These are phyloP conservation scores for Helianthus tuberosus DNA, from an alignment of 129 eudicot species.

Conservation along the genomic window DNA sequence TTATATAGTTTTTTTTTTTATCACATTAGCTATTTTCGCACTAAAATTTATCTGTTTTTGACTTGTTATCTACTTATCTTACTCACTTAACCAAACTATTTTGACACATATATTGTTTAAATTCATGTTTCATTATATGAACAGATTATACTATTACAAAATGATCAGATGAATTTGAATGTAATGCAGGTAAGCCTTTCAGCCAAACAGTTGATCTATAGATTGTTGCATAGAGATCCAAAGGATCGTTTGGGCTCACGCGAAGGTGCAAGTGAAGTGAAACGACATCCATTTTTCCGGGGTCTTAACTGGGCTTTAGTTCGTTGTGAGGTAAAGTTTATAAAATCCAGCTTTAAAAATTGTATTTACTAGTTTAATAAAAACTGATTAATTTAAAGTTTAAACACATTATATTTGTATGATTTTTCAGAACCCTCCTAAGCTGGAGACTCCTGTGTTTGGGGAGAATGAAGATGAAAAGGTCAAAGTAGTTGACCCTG, in stretches of 20 bases:
- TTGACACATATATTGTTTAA: not conserved
- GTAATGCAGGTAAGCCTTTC: slow-evolving; percentile 77
- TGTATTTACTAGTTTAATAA: not conserved
- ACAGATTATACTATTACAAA: no score
- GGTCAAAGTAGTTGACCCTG: slow-evolving; percentile 60
- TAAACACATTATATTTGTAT: slow-evolving; percentile 10
- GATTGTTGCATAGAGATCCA: slow-evolving; percentile 92
- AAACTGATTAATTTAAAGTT: not conserved
- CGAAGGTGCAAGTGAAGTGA: slow-evolving; percentile 94
- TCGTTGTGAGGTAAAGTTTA: slow-evolving; percentile 74
- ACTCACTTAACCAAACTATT: no score
- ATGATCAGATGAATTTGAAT: not conserved
- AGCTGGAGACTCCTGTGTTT: slow-evolving; percentile 71
- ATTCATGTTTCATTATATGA: not conserved
- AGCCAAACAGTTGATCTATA: slow-evolving; percentile 78
- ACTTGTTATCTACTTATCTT: no score
- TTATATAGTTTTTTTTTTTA: no score
- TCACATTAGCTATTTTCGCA: no score
- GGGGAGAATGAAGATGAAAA: slow-evolving; percentile 57
- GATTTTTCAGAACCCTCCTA: slow-evolving; percentile 72
- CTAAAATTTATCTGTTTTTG: no score
- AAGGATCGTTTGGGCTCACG: slow-evolving; percentile 83
- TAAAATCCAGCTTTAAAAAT: not conserved
- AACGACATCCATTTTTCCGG: slow-evolving; percentile 86
- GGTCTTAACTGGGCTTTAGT: slow-evolving; percentile 95